Evolutionary conservation across 345 rosid genomes (phyloP).

Genomic region (Murraya paniculata): DNA sequence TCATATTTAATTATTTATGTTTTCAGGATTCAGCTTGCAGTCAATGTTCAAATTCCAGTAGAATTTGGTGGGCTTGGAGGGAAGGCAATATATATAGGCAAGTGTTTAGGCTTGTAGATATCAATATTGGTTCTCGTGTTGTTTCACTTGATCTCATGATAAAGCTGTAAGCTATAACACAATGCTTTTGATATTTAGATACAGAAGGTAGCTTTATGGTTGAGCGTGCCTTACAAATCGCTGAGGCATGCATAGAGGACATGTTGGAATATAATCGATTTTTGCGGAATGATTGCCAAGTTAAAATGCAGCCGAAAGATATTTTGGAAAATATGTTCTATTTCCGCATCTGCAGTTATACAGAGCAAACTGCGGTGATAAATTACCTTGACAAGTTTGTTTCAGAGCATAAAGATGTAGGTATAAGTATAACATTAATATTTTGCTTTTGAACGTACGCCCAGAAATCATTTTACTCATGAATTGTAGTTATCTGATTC

Average conservation of each 20-base stretch:
- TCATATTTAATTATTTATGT: constrained; percentile 17
- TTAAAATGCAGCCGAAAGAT: constrained; percentile 50
- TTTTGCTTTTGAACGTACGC: not conserved
- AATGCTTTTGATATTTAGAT: constrained; percentile 42
- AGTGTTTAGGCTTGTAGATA: constrained; percentile 6
- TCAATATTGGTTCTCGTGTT: not conserved
- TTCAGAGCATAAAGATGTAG: constrained; percentile 72
- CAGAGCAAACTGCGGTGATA: constrained; percentile 78
- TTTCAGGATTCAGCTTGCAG: constrained; percentile 86
- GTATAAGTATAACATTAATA: constrained; percentile 20
- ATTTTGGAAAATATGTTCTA: constrained; percentile 73
- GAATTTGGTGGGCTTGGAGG: constrained; percentile 89
- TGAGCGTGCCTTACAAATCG: constrained; percentile 85
- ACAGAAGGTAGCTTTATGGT: constrained; percentile 97
- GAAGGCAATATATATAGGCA: constrained; percentile 84
- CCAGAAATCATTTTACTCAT: not conserved
- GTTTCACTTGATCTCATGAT: not conserved
- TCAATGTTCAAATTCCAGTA: constrained; percentile 88
- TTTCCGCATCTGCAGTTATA: constrained; percentile 85
- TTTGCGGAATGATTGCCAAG: constrained; percentile 43
- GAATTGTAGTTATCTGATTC: not conserved
- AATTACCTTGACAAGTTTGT: constrained; percentile 78
- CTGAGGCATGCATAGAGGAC: constrained; percentile 76
- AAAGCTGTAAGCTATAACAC: not conserved
- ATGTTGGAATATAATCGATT: constrained; percentile 54